Evolutionary conservation across 208 protist species (phyloP), one percentile per base, ranked within the genome.

Genomic region (Histomonas meleagridis): DNA sequence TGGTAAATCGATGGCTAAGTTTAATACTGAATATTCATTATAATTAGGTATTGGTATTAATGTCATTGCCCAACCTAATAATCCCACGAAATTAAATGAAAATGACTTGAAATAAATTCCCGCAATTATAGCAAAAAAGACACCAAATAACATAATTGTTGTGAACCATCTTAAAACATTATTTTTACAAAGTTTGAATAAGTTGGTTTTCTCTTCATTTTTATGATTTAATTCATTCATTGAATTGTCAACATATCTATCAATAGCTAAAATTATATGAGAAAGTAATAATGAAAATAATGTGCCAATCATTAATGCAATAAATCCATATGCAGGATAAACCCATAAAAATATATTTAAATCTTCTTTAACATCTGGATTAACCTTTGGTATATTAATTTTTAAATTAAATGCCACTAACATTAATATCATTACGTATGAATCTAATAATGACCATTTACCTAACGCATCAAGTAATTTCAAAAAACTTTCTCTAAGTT

Each of bases 401-500:
- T 21, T 78, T 7, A 97, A 93, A 62, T 93, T 92, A 60, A 98
- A 95, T 2, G 96, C 96, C 16, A 95, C 93, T 35, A 97, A 94
- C 95, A 98, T 97, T 90, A 98, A 94, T 26, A 97, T 93, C 93
- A 98, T 93, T 51, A 97, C 96, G 90, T 96, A 97, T 12, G 94
- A 95, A 94, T 98, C 97, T 65, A 98, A 93, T 28, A 98, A 93
- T 12, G 96, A 97, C 93, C 97, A 97, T 94, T 98, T 98, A 79
- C 96, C 96, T 21, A 96, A 40, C 28, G 92, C 93, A 93, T 98
- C 97, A 62, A 98, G 95, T 12, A 95, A 91, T 43, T 78, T 90
- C 35, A 98, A 93, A 0, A 95, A 49, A 21, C 40, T 51, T 53
- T 95, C 94, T 32, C 95, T 69, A 0, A 93, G 93, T 18, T 92